Evolutionary conservation across 1,284 basidiomycete genomes (phyloP).

Genomic region (Tilletia horrida): DNA sequence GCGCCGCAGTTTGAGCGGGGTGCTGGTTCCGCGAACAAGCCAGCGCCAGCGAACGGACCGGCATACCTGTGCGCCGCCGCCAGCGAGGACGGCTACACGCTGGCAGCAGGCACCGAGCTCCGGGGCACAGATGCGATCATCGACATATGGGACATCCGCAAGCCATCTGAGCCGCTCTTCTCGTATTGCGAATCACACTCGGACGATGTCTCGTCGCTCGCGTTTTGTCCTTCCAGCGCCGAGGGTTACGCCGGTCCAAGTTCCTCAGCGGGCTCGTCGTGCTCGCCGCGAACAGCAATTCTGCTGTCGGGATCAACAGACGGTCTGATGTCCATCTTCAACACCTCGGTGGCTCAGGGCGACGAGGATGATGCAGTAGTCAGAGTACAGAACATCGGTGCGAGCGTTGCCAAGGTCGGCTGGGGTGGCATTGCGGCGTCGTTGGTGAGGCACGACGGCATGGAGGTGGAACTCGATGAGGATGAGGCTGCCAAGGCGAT

Average conservation of each 20-base stretch:
- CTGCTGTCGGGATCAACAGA: constrained; percentile 50
- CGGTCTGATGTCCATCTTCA: constrained; percentile 45
- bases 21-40: background rate
- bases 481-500: constrained; percentile 26
- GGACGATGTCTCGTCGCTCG: constrained; percentile 48
- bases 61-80: constrained; percentile 17
- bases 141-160: constrained; percentile 47
- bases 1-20: background rate
- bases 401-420: constrained; percentile 43
- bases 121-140: constrained; percentile 43
- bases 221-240: constrained; percentile 32
- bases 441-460: constrained; percentile 1
- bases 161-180: constrained; percentile 27
- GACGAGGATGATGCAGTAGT: constrained; percentile 53
- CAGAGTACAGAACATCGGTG: constrained; percentile 47
- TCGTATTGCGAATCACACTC: constrained; percentile 51
- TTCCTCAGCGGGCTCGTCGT: background rate
- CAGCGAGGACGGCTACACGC: constrained; percentile 5
- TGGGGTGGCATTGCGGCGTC: constrained; percentile 30
- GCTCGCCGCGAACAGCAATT: constrained; percentile 24
- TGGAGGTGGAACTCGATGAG: constrained; percentile 25
- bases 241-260: background rate
- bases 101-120: constrained; percentile 49
- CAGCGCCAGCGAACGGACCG: constrained; percentile 9
- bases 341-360: constrained; percentile 29